Evolutionary conservation across 345 rosid species (phyloP), one percentile per base, ranked within the genome.

Genomic region (Moricandia arvensis): DNA sequence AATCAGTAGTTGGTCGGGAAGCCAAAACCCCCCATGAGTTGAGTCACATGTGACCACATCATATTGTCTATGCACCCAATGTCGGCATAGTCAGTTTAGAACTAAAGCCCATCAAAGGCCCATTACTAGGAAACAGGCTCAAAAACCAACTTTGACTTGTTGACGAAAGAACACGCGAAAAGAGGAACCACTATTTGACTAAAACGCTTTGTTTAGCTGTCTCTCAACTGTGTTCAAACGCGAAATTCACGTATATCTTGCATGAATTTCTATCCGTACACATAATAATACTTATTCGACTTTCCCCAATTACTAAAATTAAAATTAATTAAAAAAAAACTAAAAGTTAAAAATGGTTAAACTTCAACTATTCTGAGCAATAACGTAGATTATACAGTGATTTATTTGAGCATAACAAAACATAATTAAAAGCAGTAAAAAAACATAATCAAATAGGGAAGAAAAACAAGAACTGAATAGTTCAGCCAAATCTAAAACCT

Each of bases 211-310:
- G n/a, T 33, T 5, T 33, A 33, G 35, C 35, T 33, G n/a, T 24
- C 63, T 63, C 34, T 29, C 15, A 47, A 54, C 71, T 73, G 70
- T 55, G 21, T 24, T 3, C 21, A 26, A 7, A 31, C 58, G 30
- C 31, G 1, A 63, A 76, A 0, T 57, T 77, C 80, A 63, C 66
- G 75, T 77, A 55, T 69, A 55, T 69, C 27, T 69, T 27, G 57
- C 66, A 70, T 70, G 66, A 69, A 12, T 5, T 38, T 67, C 30
- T 45, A 38, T 34, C 38, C 37, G 34, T 74, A 41, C 64, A 54
- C 33, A 30, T 38, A 43, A 72, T 13, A 70, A 51, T 37, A 3
- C 29, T 65, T 3, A 34, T 51, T 61, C 37, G 18, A 68, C 68
- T 63, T 54, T 38, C 8, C 29, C 18, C 26, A 8, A 33, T 13